Percentiles rank a stretch among this genome's conserved stretches.
These are phyloP conservation scores for Salicornia ramosissima DNA, from an alignment of 148 eudicot species.

Conservation along the genomic window DNA sequence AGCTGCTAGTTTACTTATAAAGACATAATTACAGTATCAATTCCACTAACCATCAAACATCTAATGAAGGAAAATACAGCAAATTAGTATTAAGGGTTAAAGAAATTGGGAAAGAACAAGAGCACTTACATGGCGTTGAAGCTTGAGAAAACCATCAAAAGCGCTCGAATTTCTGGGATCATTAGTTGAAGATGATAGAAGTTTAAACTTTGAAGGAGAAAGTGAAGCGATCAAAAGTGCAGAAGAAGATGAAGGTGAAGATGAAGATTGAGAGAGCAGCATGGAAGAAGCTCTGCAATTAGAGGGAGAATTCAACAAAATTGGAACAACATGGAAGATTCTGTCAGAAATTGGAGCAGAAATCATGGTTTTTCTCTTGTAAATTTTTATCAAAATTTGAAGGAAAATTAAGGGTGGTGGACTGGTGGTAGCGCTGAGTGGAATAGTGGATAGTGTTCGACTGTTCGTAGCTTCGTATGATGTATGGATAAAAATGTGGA, in stretches of 20 bases:
- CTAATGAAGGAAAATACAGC: neutral
- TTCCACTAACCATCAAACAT: too few species aligned
- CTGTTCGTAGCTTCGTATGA: too few species aligned
- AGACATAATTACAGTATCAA: too few species aligned
- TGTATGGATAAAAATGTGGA: neutral
- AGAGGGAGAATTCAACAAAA: conserved; percentile 19
- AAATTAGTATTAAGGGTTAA: neutral
- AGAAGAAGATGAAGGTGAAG: conserved; percentile 18
- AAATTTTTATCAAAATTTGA: neutral
- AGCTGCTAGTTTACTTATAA: too few species aligned
- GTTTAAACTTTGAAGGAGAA: conserved; percentile 23
- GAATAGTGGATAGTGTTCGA: neutral
- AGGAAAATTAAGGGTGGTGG: neutral
- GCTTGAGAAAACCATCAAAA: conserved; percentile 21
- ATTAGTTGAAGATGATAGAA: conserved; percentile 15
- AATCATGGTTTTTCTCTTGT: conserved; percentile 18
- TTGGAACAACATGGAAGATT: conserved; percentile 18
- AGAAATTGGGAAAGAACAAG: conserved; percentile 9
- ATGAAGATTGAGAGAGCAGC: too few species aligned
- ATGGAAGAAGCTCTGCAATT: too few species aligned
- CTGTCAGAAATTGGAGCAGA: conserved; percentile 15
- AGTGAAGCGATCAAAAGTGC: conserved; percentile 20
- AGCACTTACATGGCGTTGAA: conserved; percentile 21
- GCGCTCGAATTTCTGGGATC: conserved; percentile 20
- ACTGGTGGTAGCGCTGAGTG: neutral